Conservation (phyloP, 352 stramenopile genomes). For the Globisporangium nodosum region DNA sequence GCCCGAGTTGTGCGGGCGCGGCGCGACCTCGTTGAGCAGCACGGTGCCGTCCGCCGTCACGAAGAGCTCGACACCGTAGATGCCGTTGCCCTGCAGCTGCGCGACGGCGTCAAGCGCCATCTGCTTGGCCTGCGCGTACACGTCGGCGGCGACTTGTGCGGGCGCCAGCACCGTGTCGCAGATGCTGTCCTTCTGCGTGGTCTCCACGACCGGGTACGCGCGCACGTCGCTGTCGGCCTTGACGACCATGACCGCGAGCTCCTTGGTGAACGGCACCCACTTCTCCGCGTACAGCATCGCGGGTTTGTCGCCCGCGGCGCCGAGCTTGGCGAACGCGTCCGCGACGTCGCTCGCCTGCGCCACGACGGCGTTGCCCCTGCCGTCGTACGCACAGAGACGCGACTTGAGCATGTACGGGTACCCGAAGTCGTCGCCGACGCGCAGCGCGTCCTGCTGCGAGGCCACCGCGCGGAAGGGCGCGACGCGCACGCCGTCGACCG, state of each 20-base stretch:
- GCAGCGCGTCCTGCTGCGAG: slow-evolving; percentile 31
- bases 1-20: slow-evolving; percentile 98
- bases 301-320: slow-evolving; percentile 23
- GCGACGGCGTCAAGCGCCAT: slow-evolving; percentile 73
- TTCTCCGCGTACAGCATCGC: slow-evolving; percentile 91
- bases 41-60: slow-evolving; percentile 83
- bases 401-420: slow-evolving; percentile 99
- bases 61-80: slow-evolving; percentile 98
- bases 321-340: slow-evolving; percentile 79
- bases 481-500: slow-evolving; percentile 41
- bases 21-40: slow-evolving; percentile 97
- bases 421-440: slow-evolving; percentile 62
- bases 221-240: slow-evolving; percentile 64
- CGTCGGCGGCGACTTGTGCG: slow-evolving; percentile 48
- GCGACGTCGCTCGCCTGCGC: slow-evolving; percentile 68
- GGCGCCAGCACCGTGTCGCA: slow-evolving; percentile 95
- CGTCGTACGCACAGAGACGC: slow-evolving; percentile 94
- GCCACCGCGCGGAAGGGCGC: slow-evolving; percentile 51
- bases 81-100: slow-evolving; percentile 78
- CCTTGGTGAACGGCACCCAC: slow-evolving; percentile 96
- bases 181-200: slow-evolving; percentile 96
- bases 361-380: slow-evolving; percentile 95
- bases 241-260: slow-evolving; percentile 97
- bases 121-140: slow-evolving; percentile 36
- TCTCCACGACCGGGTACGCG: slow-evolving; percentile 96